Base-by-base conservation (phyloP, 352 stramenopile species). In the Phytophthora palmivora region DNA sequence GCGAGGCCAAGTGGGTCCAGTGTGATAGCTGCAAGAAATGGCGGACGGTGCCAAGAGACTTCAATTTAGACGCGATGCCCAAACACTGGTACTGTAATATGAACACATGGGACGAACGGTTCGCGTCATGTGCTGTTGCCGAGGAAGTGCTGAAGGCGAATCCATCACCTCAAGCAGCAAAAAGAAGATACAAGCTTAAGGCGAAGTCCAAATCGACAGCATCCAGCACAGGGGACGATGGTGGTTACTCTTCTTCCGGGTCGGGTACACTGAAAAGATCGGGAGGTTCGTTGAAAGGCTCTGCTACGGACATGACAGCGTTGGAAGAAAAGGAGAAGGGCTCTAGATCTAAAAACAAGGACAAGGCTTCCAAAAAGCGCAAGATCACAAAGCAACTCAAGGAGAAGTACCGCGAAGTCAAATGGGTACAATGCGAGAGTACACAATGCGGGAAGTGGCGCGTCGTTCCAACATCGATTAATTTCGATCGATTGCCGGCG, bases 1-100 rank as follows among this genome's bases (percentile, higher is more conserved):
- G 84, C 3, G 86, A 97, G 49, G 80, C 83, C 3, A 94, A 93
- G 54, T 99, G 97, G 97, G 97, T 98, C 0, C 95, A 98, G 69
- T 99, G 96, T 57, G 96, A 99, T 49, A 80, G 76, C 30, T 99
- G 96, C 78, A 86, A 90, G 32, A 98, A 98, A 67, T 99, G 96
- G 96, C 91, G 96, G 36, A 96, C 94, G 12, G 83, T 99, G 12
- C 90, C 96, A 4, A 87, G 82, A 47, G 70, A 82, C 30, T 84
- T 98, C 16, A 86, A 98, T 61, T 62, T 95, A 42, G 80, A 97
- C 22, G 76, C 75, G 14, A 94, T 99, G 70, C 95, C 96, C 9
- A 92, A 98, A 28, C 79, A 90, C 49, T 99, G 96, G 97, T 99
- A 97, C 63, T 99, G 97, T 74, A 79, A 91, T 49, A 93, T 99